These are phyloP conservation scores for Ophiocordyceps camponoti-rufipedis DNA, from an alignment of 2,329 filamentous ascomycete genomes.

Conservation along the genomic window DNA sequence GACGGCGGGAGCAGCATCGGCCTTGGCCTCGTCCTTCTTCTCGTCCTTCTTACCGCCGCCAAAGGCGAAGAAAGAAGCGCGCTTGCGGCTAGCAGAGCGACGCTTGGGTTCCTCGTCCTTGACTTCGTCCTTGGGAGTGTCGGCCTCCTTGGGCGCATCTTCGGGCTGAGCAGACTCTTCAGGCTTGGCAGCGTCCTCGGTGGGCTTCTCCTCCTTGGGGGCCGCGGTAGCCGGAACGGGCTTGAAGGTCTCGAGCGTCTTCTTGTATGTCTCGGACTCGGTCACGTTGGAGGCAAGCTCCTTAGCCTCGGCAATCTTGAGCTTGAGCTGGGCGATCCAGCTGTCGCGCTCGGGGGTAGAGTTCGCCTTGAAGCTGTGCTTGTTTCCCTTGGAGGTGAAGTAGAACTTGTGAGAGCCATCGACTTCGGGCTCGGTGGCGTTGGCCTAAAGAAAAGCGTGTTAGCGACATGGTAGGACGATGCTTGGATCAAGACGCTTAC, in stretches of 20 bases:
- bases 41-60: conserved; percentile 27
- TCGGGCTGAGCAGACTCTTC: conserved; percentile 17
- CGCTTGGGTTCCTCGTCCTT: conserved; percentile 43
- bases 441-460: conserved; percentile 20
- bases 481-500: conserved; percentile 31
- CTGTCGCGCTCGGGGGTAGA: conserved; percentile 65
- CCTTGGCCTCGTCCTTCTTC: conserved; percentile 13
- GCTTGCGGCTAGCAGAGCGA: conserved; percentile 47
- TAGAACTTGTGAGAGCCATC: conserved; percentile 68
- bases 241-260: conserved; percentile 54
- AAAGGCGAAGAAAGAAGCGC: conserved; percentile 44
- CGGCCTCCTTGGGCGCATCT: conserved; percentile 15
- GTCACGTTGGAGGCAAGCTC: conserved; percentile 54
- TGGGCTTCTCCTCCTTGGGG: conserved; percentile 12
- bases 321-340: conserved; percentile 76
- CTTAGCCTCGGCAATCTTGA: conserved; percentile 72
- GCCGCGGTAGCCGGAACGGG: conserved; percentile 14
- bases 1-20: conserved; percentile 11
- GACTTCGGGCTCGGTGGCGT: conserved; percentile 52
- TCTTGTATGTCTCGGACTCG: conserved; percentile 77
- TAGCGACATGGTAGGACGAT: neutral
- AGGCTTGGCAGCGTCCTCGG: conserved; percentile 15
- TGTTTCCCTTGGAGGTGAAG: conserved; percentile 71
- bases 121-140: conserved; percentile 24
- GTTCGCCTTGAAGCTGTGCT: conserved; percentile 82